A percentile compares a stretch with the other conserved stretches of the same genome.
Conservation (phyloP, 2,329 filamentous ascomycete genomes). For the Scopulariopsis brevicaulis region DNA sequence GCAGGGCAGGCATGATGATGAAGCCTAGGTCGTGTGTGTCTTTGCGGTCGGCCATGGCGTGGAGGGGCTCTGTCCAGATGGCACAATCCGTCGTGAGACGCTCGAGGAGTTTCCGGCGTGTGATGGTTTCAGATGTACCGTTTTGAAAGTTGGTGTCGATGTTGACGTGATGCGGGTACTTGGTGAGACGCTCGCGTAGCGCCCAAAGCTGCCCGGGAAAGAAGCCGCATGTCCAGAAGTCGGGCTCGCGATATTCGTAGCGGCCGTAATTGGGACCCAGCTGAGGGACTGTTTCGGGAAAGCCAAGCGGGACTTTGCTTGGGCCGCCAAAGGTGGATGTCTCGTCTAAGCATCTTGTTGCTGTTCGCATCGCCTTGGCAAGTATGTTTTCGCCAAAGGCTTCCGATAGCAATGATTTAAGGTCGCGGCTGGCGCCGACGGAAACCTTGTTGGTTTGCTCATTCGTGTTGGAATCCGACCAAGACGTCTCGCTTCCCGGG, state of each 20-base stretch:
- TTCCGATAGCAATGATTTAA: not conserved
- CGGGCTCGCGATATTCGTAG: not conserved
- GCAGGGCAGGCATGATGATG: conserved; percentile 37
- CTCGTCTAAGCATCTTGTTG: conserved; percentile 6
- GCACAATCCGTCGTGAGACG: conserved; percentile 9
- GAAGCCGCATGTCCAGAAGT: conserved; percentile 14
- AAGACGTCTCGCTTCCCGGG: not conserved
- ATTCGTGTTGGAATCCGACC: not conserved
- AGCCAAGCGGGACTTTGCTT: not conserved
- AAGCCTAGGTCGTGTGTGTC: conserved; percentile 45
- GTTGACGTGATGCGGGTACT: conserved; percentile 14
- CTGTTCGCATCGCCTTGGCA: conserved; percentile 8
- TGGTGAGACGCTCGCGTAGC: conserved; percentile 19
- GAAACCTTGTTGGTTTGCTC: not conserved
- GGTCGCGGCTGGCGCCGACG: not conserved
- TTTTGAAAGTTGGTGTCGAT: conserved; percentile 8
- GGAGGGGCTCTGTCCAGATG: conserved; percentile 23
- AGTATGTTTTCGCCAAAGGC: conserved; percentile 6
- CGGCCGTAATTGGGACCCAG: not conserved
- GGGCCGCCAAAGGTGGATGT: not conserved
- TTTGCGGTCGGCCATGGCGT: conserved; percentile 22
- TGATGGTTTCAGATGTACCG: not conserved
- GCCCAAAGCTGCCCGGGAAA: conserved; percentile 24
- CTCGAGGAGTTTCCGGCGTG: conserved; percentile 10
- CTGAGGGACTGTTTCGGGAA: not conserved